These are phyloP conservation scores for Pichia sp. DNA, from an alignment of 1,139 yeast genomes.

Conservation along the genomic window DNA sequence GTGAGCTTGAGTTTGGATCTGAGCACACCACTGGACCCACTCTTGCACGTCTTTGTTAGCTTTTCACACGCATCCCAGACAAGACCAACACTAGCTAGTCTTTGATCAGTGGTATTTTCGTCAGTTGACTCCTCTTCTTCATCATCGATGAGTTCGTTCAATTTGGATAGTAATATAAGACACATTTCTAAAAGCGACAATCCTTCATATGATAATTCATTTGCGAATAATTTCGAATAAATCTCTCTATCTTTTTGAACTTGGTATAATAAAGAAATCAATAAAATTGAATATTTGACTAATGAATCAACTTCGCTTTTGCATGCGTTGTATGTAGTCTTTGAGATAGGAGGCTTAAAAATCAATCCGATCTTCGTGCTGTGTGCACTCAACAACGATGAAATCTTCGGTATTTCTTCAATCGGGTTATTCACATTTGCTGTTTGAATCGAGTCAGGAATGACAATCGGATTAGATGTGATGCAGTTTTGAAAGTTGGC, in stretches of 20 bases:
- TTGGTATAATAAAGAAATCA: slow-evolving; percentile 48
- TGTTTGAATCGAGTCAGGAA: slow-evolving; percentile 20
- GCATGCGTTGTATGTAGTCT: slow-evolving; percentile 45
- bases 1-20: slow-evolving; percentile 45
- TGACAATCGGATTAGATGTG: not conserved
- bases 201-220: slow-evolving; percentile 36
- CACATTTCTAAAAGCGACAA: slow-evolving; percentile 7
- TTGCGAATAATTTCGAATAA: slow-evolving; percentile 42
- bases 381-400: slow-evolving; percentile 68
- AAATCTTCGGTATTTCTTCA: slow-evolving; percentile 56
- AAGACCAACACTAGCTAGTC: slow-evolving; percentile 60
- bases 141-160: slow-evolving; percentile 5
- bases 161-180: not conserved
- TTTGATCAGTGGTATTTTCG: slow-evolving; percentile 17
- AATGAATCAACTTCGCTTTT: slow-evolving; percentile 51
- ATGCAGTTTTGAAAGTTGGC: slow-evolving; percentile 1
- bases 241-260: slow-evolving; percentile 32
- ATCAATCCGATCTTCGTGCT: slow-evolving; percentile 77
- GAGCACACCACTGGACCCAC: slow-evolving; percentile 53
- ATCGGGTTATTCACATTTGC: slow-evolving; percentile 46
- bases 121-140: slow-evolving; percentile 23
- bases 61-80: slow-evolving; percentile 62
- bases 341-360: slow-evolving; percentile 56
- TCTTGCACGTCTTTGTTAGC: slow-evolving; percentile 38
- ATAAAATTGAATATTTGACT: slow-evolving; percentile 43